Evolutionary conservation across 2,329 filamentous ascomycete species (phyloP).

Genomic region (Byssochlamys sp.): DNA sequence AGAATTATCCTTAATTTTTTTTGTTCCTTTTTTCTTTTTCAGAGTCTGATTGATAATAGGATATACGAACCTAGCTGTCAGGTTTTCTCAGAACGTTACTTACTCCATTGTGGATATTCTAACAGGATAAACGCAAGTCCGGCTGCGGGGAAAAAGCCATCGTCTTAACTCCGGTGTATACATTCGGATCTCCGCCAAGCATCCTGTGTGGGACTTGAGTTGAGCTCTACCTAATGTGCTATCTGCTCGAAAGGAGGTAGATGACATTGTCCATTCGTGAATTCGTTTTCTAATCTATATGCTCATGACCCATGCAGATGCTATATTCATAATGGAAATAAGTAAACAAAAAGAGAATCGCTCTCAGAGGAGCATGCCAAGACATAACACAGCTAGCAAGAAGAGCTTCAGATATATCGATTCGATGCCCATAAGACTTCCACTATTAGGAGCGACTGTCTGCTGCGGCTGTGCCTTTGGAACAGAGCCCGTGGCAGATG

Average conservation of each 20-base stretch:
- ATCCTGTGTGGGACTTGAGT: not conserved
- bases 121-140: not conserved
- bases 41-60: not conserved
- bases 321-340: not conserved
- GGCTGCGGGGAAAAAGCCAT: not conserved
- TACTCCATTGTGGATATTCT: not conserved
- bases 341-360: not conserved
- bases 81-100: not conserved
- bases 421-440: not conserved
- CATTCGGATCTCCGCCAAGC: not conserved
- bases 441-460: not conserved
- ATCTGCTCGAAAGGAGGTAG: too few relatives aligned
- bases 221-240: too few relatives aligned
- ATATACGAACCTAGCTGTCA: too few relatives aligned
- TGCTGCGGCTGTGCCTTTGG: conserved; percentile 26
- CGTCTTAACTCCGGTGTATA: not conserved
- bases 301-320: not conserved
- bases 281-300: not conserved
- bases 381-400: not conserved
- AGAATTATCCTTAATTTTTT: too few relatives aligned
- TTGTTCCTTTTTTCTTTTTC: too few relatives aligned
- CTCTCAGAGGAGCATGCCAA: not conserved
- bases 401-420: not conserved
- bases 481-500: conserved; percentile 45
- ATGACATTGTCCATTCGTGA: not conserved